Evolutionary conservation across 805 yeast species (phyloP).

Genomic region (Metschnikowia gruessii): DNA sequence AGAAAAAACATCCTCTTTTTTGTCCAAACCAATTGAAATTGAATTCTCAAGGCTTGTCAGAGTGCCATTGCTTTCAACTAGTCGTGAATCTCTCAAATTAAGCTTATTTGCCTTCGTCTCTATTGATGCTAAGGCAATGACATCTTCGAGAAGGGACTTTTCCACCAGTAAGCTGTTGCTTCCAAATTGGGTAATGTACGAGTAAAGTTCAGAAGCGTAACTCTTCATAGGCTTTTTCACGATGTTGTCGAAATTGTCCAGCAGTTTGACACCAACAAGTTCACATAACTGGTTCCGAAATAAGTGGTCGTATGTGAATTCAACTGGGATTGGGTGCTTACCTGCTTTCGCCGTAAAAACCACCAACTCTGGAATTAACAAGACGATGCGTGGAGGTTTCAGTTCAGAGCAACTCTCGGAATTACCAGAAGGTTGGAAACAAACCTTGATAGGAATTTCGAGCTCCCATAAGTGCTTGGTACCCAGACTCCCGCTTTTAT

Average conservation of each 20-base stretch:
- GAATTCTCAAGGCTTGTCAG: slow-evolving; percentile 8
- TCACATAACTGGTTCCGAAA: slow-evolving; percentile 26
- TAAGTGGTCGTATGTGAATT: slow-evolving; percentile 34
- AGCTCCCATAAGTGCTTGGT: slow-evolving; percentile 18
- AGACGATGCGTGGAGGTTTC: slow-evolving; percentile 6
- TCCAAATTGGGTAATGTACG: slow-evolving; percentile 24
- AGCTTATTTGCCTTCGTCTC: slow-evolving; percentile 29
- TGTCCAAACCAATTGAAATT: slow-evolving; percentile 4
- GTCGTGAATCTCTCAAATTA: slow-evolving; percentile 20
- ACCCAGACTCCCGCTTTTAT: slow-evolving; percentile 8
- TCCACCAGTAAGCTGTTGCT: slow-evolving; percentile 27
- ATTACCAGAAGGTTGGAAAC: slow-evolving; percentile 25
- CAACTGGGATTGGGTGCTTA: slow-evolving; percentile 34
- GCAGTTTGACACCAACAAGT: slow-evolving; percentile 7
- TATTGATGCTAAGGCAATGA: slow-evolving; percentile 32
- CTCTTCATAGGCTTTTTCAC: slow-evolving; percentile 34
- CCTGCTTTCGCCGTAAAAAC: slow-evolving; percentile 32
- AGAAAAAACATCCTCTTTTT: slow-evolving; percentile 15
- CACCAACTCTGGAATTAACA: slow-evolving; percentile 30
- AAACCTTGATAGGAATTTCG: slow-evolving; percentile 32
- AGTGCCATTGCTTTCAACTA: slow-evolving; percentile 24
- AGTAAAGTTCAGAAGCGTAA: slow-evolving; percentile 29
- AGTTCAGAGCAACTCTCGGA: slow-evolving; percentile 5
- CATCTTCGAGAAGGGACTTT: slow-evolving; percentile 26
- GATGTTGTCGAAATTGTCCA: slow-evolving; percentile 32